These are phyloP conservation scores for Antrodiella citrinella DNA, from an alignment of 768 basidiomycete genomes.

Conservation along the genomic window DNA sequence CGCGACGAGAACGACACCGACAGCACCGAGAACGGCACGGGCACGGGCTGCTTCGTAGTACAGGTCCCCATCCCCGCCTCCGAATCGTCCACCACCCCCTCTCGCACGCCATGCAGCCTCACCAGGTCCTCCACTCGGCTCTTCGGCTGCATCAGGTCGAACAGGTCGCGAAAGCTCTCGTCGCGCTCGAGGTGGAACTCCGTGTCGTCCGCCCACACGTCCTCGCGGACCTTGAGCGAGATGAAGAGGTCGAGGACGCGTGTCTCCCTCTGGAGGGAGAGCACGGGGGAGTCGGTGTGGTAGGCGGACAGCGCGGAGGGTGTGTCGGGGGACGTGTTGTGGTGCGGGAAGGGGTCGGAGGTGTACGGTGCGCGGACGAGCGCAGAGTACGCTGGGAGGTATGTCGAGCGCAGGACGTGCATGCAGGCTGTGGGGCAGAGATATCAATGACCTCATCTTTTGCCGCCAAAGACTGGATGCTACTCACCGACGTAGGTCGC, in stretches of 20 bases:
- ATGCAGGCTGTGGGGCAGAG: slow-evolving; percentile 47
- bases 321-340: slow-evolving; percentile 18
- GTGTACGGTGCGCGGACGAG: slow-evolving; percentile 63
- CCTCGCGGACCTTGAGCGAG: slow-evolving; percentile 70
- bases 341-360: slow-evolving; percentile 69
- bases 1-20: slow-evolving; percentile 33
- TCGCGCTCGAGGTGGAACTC: slow-evolving; percentile 69
- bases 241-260: slow-evolving; percentile 71
- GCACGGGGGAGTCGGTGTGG: slow-evolving; percentile 23
- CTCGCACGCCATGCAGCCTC: slow-evolving; percentile 31
- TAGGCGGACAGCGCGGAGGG: slow-evolving; percentile 11
- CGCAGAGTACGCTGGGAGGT: slow-evolving; percentile 55
- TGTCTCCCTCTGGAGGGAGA: slow-evolving; percentile 64
- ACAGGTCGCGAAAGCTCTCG: slow-evolving; percentile 72
- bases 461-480: background rate
- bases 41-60: slow-evolving; percentile 5
- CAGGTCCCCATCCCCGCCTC: slow-evolving; percentile 2
- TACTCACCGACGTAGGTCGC: slow-evolving; percentile 58
- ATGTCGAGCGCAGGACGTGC: slow-evolving; percentile 73
- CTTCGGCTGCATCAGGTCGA: slow-evolving; percentile 69
- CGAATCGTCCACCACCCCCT: slow-evolving; percentile 23
- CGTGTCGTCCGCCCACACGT: slow-evolving; percentile 67
- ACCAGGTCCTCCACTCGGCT: slow-evolving; percentile 73
- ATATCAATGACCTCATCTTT: background rate
- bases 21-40: slow-evolving; percentile 28